Conservation (phyloP, 2,329 filamentous ascomycete species). For the Talaromyces sp. region DNA sequence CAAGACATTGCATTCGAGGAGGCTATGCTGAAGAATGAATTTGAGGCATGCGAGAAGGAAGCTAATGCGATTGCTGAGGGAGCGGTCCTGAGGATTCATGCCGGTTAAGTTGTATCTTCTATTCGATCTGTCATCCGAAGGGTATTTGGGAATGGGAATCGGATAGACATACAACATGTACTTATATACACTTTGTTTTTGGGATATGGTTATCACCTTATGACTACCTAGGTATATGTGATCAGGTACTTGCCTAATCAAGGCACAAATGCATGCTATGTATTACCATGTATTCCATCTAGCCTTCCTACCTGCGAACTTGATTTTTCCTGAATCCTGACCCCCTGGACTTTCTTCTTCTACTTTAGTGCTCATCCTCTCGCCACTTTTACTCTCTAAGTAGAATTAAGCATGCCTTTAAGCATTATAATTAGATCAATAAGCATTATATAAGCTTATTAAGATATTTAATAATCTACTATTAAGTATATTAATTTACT, state of each 20-base stretch:
- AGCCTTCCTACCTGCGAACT: no score
- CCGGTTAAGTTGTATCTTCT: background rate
- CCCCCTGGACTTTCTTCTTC: no score
- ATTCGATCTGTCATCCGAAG: background rate
- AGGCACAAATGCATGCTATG: background rate
- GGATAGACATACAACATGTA: background rate
- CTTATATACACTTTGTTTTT: background rate
- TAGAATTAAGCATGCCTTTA: no score
- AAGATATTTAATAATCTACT: no score
- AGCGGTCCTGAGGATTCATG: conserved; percentile 40
- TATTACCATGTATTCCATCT: background rate
- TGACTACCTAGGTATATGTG: background rate
- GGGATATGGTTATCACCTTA: background rate
- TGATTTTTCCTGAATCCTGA: no score
- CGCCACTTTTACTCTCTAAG: no score
- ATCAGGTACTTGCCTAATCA: background rate
- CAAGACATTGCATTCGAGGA: conserved; percentile 47
- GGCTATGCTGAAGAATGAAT: conserved; percentile 39
- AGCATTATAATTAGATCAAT: no score
- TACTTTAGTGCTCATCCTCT: no score
- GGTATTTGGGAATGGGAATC: background rate
- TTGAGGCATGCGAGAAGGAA: conserved; percentile 41
- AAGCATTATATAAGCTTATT: no score
- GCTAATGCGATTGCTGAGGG: conserved; percentile 45
- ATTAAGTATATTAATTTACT: no score